These are phyloP conservation scores for Metarhizium guizhouense DNA, from an alignment of 2,329 filamentous ascomycete genomes.

Conservation along the genomic window DNA sequence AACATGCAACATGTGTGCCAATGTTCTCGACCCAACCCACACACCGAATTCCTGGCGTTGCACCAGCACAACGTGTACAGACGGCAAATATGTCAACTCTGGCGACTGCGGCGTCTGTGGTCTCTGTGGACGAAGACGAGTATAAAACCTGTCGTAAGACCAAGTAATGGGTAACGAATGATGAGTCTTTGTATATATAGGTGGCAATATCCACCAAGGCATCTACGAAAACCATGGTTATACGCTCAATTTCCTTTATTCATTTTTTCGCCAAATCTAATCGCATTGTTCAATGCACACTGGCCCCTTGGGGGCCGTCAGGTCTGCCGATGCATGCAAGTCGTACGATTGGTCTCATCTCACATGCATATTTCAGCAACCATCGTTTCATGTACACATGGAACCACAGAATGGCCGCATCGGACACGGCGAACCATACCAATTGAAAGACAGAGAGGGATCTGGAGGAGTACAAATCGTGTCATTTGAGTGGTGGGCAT, in stretches of 20 bases:
- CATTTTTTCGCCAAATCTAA: too few relatives aligned
- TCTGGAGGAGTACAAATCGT: neutral
- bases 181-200: too few relatives aligned
- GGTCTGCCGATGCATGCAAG: neutral
- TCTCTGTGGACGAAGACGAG: conserved; percentile 47
- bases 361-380: neutral
- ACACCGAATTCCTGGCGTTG: conserved; percentile 58
- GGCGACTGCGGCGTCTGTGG: conserved; percentile 63
- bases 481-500: neutral
- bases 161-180: neutral
- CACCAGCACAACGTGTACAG: conserved; percentile 42
- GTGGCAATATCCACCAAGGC: too few relatives aligned
- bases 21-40: conserved; percentile 52
- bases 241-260: too few relatives aligned
- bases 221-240: too few relatives aligned
- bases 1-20: conserved; percentile 60
- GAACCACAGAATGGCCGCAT: neutral
- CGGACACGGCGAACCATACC: neutral
- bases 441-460: neutral
- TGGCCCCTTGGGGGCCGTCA: too few relatives aligned
- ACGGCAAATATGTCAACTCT: conserved; percentile 55
- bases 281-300: too few relatives aligned
- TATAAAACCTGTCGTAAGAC: neutral
- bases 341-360: neutral
- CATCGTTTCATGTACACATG: neutral